Evolutionary conservation across 2,329 filamentous ascomycete genomes (phyloP), one percentile per base, ranked within the genome.

Genomic region (Cryphonectria carpinicola): DNA sequence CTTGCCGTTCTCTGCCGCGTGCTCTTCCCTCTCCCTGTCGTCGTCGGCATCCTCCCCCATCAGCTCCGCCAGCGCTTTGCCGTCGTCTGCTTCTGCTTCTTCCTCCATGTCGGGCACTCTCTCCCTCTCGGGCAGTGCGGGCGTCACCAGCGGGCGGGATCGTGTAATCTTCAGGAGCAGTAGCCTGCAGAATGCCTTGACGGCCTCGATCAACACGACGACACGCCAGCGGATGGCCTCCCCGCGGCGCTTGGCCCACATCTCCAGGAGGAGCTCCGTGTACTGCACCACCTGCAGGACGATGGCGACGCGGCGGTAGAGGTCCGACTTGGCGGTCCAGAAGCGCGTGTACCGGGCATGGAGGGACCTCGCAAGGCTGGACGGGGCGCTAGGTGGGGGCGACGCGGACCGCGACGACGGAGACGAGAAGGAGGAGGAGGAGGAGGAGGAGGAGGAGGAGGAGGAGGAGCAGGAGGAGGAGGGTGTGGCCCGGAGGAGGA

Each of bases 261-360:
- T 99, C 80, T 99, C 96, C 88, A 95, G 96, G n/a, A 99, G 83
- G 41, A 99, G 85, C 82, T 99, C 94, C 0, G 95, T 97, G 79
- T 98, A 98, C 75, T 96, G 93, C 37, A 98, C 92, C 82, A 97
- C 92, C 79, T 97, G 94, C 65, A 99, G 84, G 5, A 94, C 84
- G 74, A 95, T 87, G 56, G 95, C 95, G 68, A 97, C 89, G 71
- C 93, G 89, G 71, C 91, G 89, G 81, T 99, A 99, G 13, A 93
- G 85, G 5, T 87, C 84, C 76, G 86, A 89, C 75, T 86, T 87
- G 69, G 85, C 81, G 8, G 87, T 84, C 90, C 90, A 92, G 80
- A 89, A 90, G 69, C 87, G 86, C 14, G 90, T 92, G 80, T 92
- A 92, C 61, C 90, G 85, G 64, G 86, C 85, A 79, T 92, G 90